Percentiles rank a stretch among this genome's conserved stretches.
phyloP scores from a whole-genome alignment of 2,329 filamentous ascomycete species.

The Fusarium anguioides region DNA sequence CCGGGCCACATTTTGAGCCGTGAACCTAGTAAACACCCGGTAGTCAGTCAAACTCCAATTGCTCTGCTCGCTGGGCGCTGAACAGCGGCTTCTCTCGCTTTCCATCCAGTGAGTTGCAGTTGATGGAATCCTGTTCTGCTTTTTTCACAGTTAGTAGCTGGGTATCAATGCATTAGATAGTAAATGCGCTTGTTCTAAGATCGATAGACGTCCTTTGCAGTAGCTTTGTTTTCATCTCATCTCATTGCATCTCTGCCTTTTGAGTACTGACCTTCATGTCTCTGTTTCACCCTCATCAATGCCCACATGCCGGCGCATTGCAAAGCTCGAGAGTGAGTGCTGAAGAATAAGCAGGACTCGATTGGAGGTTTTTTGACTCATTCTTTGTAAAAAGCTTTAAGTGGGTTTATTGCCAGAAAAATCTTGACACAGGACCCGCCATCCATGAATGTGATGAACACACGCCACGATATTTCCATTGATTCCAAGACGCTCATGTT shows the following conservation, averaged over 20 bases:
- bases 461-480: constrained; percentile 29
- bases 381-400: constrained; percentile 33
- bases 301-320: not conserved
- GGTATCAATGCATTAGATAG: constrained; percentile 28
- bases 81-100: constrained; percentile 30
- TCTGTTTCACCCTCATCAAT: not conserved
- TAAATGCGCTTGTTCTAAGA: not conserved
- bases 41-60: constrained; percentile 25
- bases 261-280: not conserved
- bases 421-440: constrained; percentile 45
- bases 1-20: constrained; percentile 30
- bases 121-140: constrained; percentile 20
- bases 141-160: constrained; percentile 14
- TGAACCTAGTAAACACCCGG: constrained; percentile 36
- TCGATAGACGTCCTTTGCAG: not conserved
- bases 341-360: constrained; percentile 29
- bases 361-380: constrained; percentile 28
- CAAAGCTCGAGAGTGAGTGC: not conserved
- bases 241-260: not conserved
- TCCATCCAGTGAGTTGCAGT: constrained; percentile 9
- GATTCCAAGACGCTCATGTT: constrained; percentile 18
- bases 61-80: constrained; percentile 30
- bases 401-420: constrained; percentile 38
- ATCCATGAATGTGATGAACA: constrained; percentile 33
- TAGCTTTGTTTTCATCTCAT: constrained; percentile 2